Evolutionary conservation across 306 rosid genomes (phyloP), one percentile per base, ranked within the genome.

Genomic region (Spatholobus suberectus): DNA sequence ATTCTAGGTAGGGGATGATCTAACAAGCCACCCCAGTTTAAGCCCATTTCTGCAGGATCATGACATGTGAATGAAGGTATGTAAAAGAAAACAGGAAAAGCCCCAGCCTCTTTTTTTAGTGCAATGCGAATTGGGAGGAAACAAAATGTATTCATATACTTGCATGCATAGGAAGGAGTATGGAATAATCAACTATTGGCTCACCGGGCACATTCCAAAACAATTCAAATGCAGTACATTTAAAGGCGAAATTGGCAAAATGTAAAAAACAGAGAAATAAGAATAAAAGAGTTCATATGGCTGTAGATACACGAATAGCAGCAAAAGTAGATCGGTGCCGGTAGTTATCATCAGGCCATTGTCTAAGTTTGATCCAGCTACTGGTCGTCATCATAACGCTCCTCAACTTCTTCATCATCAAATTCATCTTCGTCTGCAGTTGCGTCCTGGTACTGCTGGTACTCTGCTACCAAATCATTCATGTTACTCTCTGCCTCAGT

Each of bases 361-460:
- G 15, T 71, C 72, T 5, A 23, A 66, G 27, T 38, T 38, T 70
- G 49, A 65, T 73, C 59, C 67, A 40, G 67, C 24, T 70, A 79
- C 59, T 83, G 88, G 5, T 77, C 85, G 5, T 77, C 85, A 18
- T 37, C 85, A 38, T 83, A 88, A 0, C 27, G 18, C 5, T 89
- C 95, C 23, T 87, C 93, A 15, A 6, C 89, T 0, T 80, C 89
- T 0, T 80, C 96, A 11, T 92, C 98, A 38, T 90, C 95, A 1
- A 82, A 90, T 2, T 91, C 96, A 9, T 88, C 93, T 9, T 94
- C 98, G 6, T 94, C 97, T 2, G 90, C 96, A 0, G 94, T 94
- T 20, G 98, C 98, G 17, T 94, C 98, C 87, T 94, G 98, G 84
- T 94, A 94, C 46, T 94, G 98, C 89, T 94, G 98, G 81, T 94